These are phyloP conservation scores for Hyaloscypha bicolor DNA, from an alignment of 495 filamentous ascomycete species.

Conservation along the genomic window DNA sequence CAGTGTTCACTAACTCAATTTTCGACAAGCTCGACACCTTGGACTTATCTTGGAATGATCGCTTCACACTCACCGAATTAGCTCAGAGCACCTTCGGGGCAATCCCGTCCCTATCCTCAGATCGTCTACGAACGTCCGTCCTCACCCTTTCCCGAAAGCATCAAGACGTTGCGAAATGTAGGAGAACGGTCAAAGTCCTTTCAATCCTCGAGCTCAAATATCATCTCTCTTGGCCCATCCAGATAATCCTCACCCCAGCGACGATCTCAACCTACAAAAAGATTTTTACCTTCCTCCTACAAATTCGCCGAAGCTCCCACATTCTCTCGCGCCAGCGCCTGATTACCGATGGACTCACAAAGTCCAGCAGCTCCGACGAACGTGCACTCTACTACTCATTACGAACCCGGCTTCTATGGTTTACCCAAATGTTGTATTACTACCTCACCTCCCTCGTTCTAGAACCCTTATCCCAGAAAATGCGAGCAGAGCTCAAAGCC, in stretches of 20 bases:
- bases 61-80: conserved; percentile 78
- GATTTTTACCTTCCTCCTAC: conserved; percentile 74
- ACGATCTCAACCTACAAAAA: conserved; percentile 66
- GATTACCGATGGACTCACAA: conserved; percentile 32
- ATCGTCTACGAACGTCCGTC: conserved; percentile 54
- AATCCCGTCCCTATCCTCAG: conserved; percentile 51
- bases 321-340: conserved; percentile 62
- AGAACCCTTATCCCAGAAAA: conserved; percentile 50
- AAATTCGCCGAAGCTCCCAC: conserved; percentile 72
- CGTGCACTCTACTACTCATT: conserved; percentile 59
- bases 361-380: conserved; percentile 33
- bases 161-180: conserved; percentile 38
- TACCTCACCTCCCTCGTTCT: conserved; percentile 78
- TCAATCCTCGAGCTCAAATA: conserved; percentile 61
- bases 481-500: conserved; percentile 55
- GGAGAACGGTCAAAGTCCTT: conserved; percentile 51
- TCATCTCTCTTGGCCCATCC: conserved; percentile 80
- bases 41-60: conserved; percentile 74
- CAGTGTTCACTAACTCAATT: conserved; percentile 64
- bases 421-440: conserved; percentile 69
- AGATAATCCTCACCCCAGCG: conserved; percentile 70
- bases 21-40: conserved; percentile 77
- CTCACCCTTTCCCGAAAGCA: conserved; percentile 53
- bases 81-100: conserved; percentile 67
- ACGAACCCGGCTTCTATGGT: conserved; percentile 78